phyloP scores from a whole-genome alignment of 441 rosid species.

The Erodium trifolium region DNA sequence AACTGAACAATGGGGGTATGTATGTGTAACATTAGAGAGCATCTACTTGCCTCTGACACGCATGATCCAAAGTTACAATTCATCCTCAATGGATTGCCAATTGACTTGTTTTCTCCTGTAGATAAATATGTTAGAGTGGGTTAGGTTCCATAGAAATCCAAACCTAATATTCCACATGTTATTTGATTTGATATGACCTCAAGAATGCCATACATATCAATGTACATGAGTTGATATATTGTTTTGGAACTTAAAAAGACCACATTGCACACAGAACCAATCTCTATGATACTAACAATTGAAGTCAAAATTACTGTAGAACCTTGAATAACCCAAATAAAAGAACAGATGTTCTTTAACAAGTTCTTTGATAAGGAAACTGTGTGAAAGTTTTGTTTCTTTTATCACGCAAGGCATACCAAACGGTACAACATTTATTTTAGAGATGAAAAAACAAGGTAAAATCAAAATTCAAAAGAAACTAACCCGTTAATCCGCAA shows the following conservation, averaged over 20 bases:
- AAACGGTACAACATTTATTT: background rate
- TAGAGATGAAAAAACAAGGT: background rate
- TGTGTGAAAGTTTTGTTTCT: background rate
- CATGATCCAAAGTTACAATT: constrained; percentile 25
- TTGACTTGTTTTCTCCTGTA: constrained; percentile 26
- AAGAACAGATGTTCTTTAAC: background rate
- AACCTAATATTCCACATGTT: background rate
- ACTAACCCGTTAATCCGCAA: background rate
- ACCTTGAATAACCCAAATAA: background rate
- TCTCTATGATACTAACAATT: background rate
- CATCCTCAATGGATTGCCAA: constrained; percentile 28
- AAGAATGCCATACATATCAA: background rate
- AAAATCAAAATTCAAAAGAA: background rate
- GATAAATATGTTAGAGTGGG: background rate
- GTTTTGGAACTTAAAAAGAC: background rate
- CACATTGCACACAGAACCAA: constrained; percentile 1
- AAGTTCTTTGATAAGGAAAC: background rate
- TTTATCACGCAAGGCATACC: background rate
- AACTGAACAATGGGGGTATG: constrained; percentile 11
- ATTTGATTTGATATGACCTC: constrained; percentile 2
- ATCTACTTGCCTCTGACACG: constrained; percentile 42
- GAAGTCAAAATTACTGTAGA: background rate
- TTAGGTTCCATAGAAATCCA: background rate
- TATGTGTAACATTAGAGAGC: constrained; percentile 14
- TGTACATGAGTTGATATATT: background rate